Percentiles rank a stretch among this genome's conserved stretches.
These are phyloP conservation scores for Haplosporangium sp. DNA, from an alignment of 371 early-diverging fungal genomes.

Conservation along the genomic window DNA sequence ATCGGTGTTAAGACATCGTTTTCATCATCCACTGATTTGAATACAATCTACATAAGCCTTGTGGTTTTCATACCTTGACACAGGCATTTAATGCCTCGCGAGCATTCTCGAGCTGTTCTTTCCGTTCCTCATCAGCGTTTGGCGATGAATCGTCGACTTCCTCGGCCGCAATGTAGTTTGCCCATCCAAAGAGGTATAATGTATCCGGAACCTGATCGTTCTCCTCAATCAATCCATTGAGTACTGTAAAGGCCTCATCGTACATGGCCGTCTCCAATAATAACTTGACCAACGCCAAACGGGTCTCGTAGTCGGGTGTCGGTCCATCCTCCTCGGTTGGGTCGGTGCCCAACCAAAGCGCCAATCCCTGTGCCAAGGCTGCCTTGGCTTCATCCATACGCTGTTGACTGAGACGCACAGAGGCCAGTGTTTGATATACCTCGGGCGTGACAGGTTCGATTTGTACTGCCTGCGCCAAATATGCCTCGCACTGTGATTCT, in stretches of 20 bases:
- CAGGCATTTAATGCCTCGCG: slow-evolving; percentile 81
- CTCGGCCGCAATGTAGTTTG: slow-evolving; percentile 86
- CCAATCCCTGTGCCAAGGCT: slow-evolving; percentile 74
- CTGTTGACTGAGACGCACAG: slow-evolving; percentile 89
- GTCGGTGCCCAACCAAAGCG: slow-evolving; percentile 80
- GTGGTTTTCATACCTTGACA: slow-evolving; percentile 65
- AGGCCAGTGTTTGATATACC: slow-evolving; percentile 90
- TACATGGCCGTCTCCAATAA: slow-evolving; percentile 84
- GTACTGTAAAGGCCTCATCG: slow-evolving; percentile 81
- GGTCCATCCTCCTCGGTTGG: slow-evolving; percentile 57
- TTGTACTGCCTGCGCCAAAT: slow-evolving; percentile 72
- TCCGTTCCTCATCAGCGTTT: slow-evolving; percentile 61
- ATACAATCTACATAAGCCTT: background rate
- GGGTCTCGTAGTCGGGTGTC: slow-evolving; percentile 85
- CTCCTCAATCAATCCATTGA: slow-evolving; percentile 86
- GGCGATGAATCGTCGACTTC: slow-evolving; percentile 56
- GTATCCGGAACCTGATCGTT: slow-evolving; percentile 92
- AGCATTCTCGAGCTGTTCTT: slow-evolving; percentile 74
- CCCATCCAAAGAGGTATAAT: slow-evolving; percentile 96
- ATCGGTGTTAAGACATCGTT: too few relatives aligned
- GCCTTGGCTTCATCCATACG: slow-evolving; percentile 83
- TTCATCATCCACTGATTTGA: background rate
- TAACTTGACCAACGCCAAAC: slow-evolving; percentile 81
- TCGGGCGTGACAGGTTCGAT: slow-evolving; percentile 83
- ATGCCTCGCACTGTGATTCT: slow-evolving; percentile 84